Evolutionary conservation across 306 rosid genomes (phyloP), one percentile per base, ranked within the genome.

Genomic region (Prunus padus): DNA sequence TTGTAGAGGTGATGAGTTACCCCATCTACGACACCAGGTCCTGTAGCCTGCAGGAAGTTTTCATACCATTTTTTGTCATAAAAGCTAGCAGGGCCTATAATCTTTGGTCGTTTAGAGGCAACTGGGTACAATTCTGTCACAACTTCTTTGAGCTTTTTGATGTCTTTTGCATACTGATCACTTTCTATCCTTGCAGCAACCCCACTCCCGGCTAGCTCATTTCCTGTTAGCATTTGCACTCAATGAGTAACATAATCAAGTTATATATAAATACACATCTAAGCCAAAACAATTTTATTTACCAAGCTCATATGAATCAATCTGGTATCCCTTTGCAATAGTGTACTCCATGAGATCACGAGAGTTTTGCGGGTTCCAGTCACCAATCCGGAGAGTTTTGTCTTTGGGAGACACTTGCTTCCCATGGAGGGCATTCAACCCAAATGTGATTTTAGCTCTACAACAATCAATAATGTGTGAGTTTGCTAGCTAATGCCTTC

Each of bases 1-100:
- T 86, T 88, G 82, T 89, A 92, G 47, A 88, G 84, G 50, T 92
- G 97, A 66, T 89, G 96, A 4, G 93, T 85, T 16, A 89, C 81
- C 2, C 81, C 88, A 69, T 88, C 85, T 1, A 89, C 76, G 15
- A 77, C 90, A 37, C 82, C 90, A 5, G 86, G 88, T 25, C 63
- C 86, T 8, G 81, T 67, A 69, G 78, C 69, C 11, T 76, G 75
- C 15, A 92, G 83, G 81, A 92, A 92, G 30, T 65, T 76, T 14
- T 67, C 74, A 63, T 82, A 89, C 97, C 97, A 88, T 25, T 85
- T 80, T 37, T 76, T 83, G 10, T 66, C 82, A 60, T 77, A 89
- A 73, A 89, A 92, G 7, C 97, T 88, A 11, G 78, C 96, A 8
- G 96, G 96, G 10, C 90, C 96, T 22, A 89, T 20, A 6, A 92